Conservation (phyloP, 768 basidiomycete species). For the Suillus fuscotomentosus region DNA sequence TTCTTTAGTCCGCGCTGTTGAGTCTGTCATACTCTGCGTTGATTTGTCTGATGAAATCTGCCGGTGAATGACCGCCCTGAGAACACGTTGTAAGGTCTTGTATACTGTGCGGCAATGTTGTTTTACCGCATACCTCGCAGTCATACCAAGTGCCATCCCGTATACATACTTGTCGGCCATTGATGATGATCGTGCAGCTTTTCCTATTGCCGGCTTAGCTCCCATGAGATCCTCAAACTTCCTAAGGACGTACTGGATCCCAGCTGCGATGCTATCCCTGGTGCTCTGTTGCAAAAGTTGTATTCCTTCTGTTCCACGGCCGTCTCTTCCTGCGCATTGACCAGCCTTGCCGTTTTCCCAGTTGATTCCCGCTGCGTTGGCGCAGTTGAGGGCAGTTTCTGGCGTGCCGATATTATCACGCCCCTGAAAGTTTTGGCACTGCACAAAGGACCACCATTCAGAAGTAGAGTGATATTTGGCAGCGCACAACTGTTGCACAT, state of each 20-base stretch:
- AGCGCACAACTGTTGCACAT: constrained; percentile 86
- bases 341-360: constrained; percentile 63
- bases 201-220: constrained; percentile 43
- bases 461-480: constrained; percentile 51
- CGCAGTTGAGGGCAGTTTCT: constrained; percentile 65
- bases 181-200: constrained; percentile 87
- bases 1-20: constrained; percentile 40
- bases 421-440: constrained; percentile 73
- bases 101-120: not conserved
- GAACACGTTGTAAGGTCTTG: constrained; percentile 3
- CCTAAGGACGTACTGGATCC: constrained; percentile 51
- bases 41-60: constrained; percentile 79
- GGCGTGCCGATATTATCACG: constrained; percentile 61
- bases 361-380: constrained; percentile 57
- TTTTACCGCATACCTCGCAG: constrained; percentile 58
- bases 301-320: constrained; percentile 60
- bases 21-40: constrained; percentile 68
- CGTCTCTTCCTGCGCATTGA: constrained; percentile 59
- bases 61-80: constrained; percentile 70
- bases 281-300: constrained; percentile 64
- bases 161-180: constrained; percentile 63
- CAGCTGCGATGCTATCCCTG: constrained; percentile 38
- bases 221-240: constrained; percentile 3
- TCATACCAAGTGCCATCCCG: constrained; percentile 78
- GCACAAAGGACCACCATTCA: constrained; percentile 84